Evolutionary conservation across 495 filamentous ascomycete species (phyloP).

Genomic region (Penicillium canescens): DNA sequence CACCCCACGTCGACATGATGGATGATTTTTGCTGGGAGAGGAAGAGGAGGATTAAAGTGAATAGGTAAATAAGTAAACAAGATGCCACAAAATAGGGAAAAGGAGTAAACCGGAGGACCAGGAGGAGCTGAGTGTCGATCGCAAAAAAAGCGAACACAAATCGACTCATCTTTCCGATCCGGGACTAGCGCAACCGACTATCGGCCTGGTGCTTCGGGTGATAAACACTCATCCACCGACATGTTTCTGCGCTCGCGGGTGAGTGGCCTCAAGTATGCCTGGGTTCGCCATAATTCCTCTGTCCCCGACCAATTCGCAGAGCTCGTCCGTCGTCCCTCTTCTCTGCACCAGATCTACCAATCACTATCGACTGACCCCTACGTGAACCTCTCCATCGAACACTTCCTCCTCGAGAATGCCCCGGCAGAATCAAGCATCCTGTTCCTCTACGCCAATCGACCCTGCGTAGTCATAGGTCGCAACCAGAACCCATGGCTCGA

Average conservation of each 20-base stretch:
- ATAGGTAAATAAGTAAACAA: background rate
- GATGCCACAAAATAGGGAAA: background rate
- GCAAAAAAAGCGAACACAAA: slow-evolving; percentile 16
- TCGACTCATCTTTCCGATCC: slow-evolving; percentile 34
- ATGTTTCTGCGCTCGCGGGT: slow-evolving; percentile 23
- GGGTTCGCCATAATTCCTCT: slow-evolving; percentile 35
- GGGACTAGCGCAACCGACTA: slow-evolving; percentile 35
- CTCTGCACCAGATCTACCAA: slow-evolving; percentile 71
- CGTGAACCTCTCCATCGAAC: slow-evolving; percentile 93
- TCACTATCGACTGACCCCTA: slow-evolving; percentile 76
- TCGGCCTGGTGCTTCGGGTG: slow-evolving; percentile 20
- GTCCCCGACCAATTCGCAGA: slow-evolving; percentile 42
- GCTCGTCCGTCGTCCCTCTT: slow-evolving; percentile 38
- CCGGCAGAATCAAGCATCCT: slow-evolving; percentile 70
- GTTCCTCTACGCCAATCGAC: slow-evolving; percentile 84
- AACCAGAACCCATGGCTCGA: slow-evolving; percentile 99
- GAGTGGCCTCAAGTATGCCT: background rate
- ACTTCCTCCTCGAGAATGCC: slow-evolving; percentile 77
- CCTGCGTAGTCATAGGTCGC: slow-evolving; percentile 85
- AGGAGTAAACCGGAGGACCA: background rate
- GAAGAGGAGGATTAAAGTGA: background rate
- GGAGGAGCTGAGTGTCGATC: background rate
- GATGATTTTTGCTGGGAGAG: background rate
- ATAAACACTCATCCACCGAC: slow-evolving; percentile 9
- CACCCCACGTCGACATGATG: slow-evolving; percentile 88